Base-by-base conservation (phyloP, 176 grass and related monocot genomes). In the Olyra latifolia region DNA sequence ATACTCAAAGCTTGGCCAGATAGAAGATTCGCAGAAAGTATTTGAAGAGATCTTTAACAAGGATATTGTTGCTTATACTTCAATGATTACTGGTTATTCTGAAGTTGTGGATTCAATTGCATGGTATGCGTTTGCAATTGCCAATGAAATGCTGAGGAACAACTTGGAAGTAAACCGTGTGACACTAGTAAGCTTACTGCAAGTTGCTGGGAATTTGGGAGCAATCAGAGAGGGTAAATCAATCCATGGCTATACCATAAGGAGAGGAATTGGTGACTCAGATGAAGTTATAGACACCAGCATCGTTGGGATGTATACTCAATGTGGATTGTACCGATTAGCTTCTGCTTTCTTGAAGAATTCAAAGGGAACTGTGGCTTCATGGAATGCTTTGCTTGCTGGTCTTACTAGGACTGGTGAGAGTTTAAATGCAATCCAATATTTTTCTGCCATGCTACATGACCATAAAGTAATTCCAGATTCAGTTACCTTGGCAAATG, bases 221-320 rank as follows among this genome's bases (percentile, higher is more conserved):
- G 86, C 86, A 71, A 39, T 86, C 17, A 69, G 7, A 72, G 75
- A 89, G 66, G 90, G 90, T 54, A 81, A 78, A 71, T 86, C 71
- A 53, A 30, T 92, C 32, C 90, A 92, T 66, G 77, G 80, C 65
- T 86, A 89, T 83, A 78, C 83, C 53, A 43, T 89, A 43, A 89
- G 90, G 75, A 92, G 86, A 86, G 80, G 56, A 70, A 83, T 83
- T 52, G 56, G 62, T 53, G 15, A 77, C 67, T 89, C 65, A 46
- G 90, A 92, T 83, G 90, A 92, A 74, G 66, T 92, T 62, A 40
- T 92, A 28, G 78, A 76, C 41, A 92, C 90, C 24, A 89, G 83
- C 76, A 75, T 85, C 70, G 78, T 82, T 40, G 74, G 82, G 78
- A 69, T 84, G 76, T 87, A 88, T 62, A 71, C 74, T 74, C 78